Conservation (phyloP, 2,329 filamentous ascomycete genomes). For the Ilyonectria mors-panacis region DNA sequence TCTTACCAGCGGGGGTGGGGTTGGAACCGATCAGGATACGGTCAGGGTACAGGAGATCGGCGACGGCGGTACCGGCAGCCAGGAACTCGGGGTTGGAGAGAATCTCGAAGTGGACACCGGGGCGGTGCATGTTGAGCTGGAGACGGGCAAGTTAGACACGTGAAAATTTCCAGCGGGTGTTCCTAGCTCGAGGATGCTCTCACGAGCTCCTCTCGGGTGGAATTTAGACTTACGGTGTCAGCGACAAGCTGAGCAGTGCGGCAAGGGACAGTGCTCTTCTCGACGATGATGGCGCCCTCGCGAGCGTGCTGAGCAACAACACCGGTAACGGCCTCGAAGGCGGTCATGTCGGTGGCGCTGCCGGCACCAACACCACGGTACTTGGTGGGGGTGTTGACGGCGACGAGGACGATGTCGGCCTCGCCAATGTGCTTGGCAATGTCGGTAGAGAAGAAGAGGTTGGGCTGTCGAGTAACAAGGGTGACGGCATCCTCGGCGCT, state of each 20-base stretch:
- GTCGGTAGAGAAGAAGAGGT: conserved; percentile 82
- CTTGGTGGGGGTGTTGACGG: conserved; percentile 87
- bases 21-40: conserved; percentile 82
- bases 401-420: conserved; percentile 81
- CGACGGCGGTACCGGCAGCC: conserved; percentile 82
- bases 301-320: conserved; percentile 78
- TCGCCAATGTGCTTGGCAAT: conserved; percentile 72
- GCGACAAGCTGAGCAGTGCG: conserved; percentile 79
- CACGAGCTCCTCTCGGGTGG: conserved; percentile 4
- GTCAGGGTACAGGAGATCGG: conserved; percentile 79
- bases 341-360: conserved; percentile 79
- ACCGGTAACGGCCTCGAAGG: conserved; percentile 78
- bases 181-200: not conserved
- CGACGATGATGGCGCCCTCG: conserved; percentile 80
- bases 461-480: conserved; percentile 67
- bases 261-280: conserved; percentile 87
- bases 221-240: conserved; percentile 69
- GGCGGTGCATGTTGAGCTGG: conserved; percentile 71
- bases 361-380: conserved; percentile 78
- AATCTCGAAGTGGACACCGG: conserved; percentile 78
- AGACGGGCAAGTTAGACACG: conserved; percentile 14
- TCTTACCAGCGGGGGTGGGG: conserved; percentile 70
- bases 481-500: conserved; percentile 50
- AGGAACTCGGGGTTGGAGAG: conserved; percentile 88
- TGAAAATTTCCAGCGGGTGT: not conserved